Evolutionary conservation across 1,284 basidiomycete genomes (phyloP), one percentile per base, ranked within the genome.

Genomic region (Coriolopsis trogii): DNA sequence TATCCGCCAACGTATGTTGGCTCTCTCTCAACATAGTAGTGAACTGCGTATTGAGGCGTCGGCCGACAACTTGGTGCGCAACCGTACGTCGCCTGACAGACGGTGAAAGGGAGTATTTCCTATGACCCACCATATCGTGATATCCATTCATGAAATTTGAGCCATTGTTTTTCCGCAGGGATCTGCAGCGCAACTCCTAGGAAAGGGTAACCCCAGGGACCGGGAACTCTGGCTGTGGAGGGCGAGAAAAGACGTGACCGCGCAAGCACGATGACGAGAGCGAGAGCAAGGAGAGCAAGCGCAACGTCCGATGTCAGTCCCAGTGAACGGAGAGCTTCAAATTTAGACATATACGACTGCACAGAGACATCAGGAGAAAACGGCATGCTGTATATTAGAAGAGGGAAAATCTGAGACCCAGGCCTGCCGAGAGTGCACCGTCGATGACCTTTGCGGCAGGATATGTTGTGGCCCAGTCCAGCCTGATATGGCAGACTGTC

Each of bases 81-180:
- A n/a, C 21, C 10, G 25, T 15, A 40, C 18, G 34, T 20, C 4
- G 7, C 30, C 13, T 31, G 30, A 31, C 10, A 31, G 16, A 38
- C 31, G 38, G 9, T 30, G 37, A 23, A 4, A 15, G n/a, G n/a
- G n/a, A n/a, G n/a, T 7, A 34, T 16, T 6, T 6, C n/a, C 4
- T 12, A 7, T 48, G 9, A 55, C 65, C 12, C 41, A 70, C 70
- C 71, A 43, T 70, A 72, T 26, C 41, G 42, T 26, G 45, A 42
- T 6, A 56, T 59, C 71, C 71, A 73, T 25, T 64, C 51, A 23
- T 67, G 59, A 49, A 67, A 73, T 38, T 59, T 64, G 21, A 69
- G 46, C 70, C 70, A 72, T 31, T 67, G 63, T 30, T 63, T 65
- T 25, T 63, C 60, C 0, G 30, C 24, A 2, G 70, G 71, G 4